Base-by-base conservation (phyloP, 2,329 filamentous ascomycete genomes). In the Hymenoscyphus albidus region DNA sequence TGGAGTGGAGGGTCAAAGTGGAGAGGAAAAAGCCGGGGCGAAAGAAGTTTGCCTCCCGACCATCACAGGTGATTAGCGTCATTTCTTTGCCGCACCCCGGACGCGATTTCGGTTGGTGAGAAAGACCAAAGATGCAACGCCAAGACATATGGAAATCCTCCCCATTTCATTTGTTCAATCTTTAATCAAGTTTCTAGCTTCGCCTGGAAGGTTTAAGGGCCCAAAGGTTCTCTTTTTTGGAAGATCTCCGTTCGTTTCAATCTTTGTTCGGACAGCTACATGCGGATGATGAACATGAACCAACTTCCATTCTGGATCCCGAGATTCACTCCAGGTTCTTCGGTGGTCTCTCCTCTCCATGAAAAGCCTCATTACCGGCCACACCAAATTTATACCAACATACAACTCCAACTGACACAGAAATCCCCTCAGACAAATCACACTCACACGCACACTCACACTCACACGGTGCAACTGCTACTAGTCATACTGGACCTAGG, bases 241-340 rank as follows among this genome's bases (percentile, higher is more conserved):
- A 27, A 27, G 42, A 44, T n/a, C 16, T 44, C n/a, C 16, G 42
- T 44, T 44, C 42, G 42, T 44, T 44, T 44, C 16, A 18, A 44
- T 44, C 42, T 44, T 44, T 44, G 9, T 18, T 9, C 42, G 42
- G 40, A 14, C 14, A 31, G 39, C 58, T 22, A 40, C 40, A 22
- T 31, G 38, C 13, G 13, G 40, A 39, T 60, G 44, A 44, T 44
- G 38, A 44, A 32, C 31, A 44, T 44, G 38, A 44, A 32, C 31
- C 18, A 18, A 16, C 48, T 32, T 18, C 13, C 9, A 22, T 39
- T 42, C 44, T 51, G 32, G 38, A 59, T 59, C 39, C 40, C n/a
- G n/a, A 60, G 40, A 51, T 66, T 67, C 69, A 44, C 5, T 44
- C 42, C 2, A 18, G 42, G 42, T 44, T 44, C 16, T 14, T 44